Percentiles rank a stretch among this genome's conserved stretches.
These are phyloP conservation scores for Colletotrichum brevisporum DNA, from an alignment of 2,329 filamentous ascomycete genomes.

Conservation along the genomic window DNA sequence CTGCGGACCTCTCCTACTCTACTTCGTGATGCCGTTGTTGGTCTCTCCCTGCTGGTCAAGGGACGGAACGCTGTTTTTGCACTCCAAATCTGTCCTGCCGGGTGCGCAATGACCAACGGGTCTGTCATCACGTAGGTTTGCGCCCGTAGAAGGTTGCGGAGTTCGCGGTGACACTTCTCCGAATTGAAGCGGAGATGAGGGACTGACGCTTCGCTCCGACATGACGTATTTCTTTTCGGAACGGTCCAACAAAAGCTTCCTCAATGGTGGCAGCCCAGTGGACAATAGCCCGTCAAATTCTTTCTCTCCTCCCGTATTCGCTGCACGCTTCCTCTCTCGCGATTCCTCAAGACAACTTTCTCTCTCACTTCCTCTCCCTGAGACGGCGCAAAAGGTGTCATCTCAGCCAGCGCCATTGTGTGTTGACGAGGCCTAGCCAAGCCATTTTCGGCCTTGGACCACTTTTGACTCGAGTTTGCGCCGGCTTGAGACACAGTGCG, in stretches of 20 bases:
- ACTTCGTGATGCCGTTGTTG: neutral
- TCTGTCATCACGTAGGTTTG: slow-evolving; percentile 26
- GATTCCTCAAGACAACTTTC: no score
- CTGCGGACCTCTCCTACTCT: neutral
- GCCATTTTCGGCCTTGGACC: slow-evolving; percentile 4
- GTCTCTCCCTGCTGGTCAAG: neutral
- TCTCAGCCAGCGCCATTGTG: slow-evolving; percentile 17
- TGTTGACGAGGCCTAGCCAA: slow-evolving; percentile 3
- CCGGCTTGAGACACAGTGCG: slow-evolving; percentile 21
- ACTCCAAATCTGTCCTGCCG: neutral
- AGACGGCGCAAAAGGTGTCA: neutral
- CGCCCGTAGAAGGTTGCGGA: slow-evolving; percentile 17
- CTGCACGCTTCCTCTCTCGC: neutral
- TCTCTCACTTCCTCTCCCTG: no score
- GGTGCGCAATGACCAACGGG: slow-evolving; percentile 12
- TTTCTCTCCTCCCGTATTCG: neutral
- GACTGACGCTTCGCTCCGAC: neutral
- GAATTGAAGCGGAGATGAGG: neutral
- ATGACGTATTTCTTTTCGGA: slow-evolving; percentile 10
- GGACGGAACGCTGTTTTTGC: neutral
- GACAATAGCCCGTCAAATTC: neutral
- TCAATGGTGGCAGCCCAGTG: neutral
- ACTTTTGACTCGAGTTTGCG: slow-evolving; percentile 13
- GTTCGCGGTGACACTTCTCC: slow-evolving; percentile 1
- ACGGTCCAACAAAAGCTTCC: slow-evolving; percentile 11